phyloP scores from a whole-genome alignment of 352 stramenopile genomes.

The Globisporangium canariense region DNA sequence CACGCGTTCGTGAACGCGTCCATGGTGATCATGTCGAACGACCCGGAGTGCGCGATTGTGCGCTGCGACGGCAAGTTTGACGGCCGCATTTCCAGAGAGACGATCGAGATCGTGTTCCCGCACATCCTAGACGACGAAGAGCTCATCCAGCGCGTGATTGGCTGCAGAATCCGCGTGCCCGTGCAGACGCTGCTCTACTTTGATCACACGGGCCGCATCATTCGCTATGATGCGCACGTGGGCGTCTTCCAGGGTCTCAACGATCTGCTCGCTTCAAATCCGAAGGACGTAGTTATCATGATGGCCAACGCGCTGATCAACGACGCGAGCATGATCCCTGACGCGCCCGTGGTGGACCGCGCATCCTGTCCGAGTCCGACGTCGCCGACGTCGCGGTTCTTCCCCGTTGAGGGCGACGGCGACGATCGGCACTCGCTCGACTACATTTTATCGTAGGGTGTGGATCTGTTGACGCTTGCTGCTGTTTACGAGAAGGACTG shows the following conservation, averaged over 20 bases:
- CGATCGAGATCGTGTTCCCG: constrained; percentile 20
- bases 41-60: constrained; percentile 10
- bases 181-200: constrained; percentile 5
- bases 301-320: constrained; percentile 11
- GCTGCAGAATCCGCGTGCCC: constrained; percentile 2
- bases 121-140: constrained; percentile 15
- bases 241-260: constrained; percentile 8
- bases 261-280: constrained; percentile 4
- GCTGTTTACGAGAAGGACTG: background rate
- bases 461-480: too few relatives aligned
- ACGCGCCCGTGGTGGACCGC: background rate
- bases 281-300: constrained; percentile 11
- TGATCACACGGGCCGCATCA: background rate
- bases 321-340: constrained; percentile 6
- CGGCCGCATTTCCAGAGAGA: background rate
- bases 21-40: background rate
- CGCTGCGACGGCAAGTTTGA: constrained; percentile 9
- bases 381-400: background rate
- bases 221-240: constrained; percentile 9
- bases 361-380: background rate
- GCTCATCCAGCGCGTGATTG: constrained; percentile 15
- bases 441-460: constrained; percentile 7
- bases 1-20: constrained; percentile 5
- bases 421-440: background rate
- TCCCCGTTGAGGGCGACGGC: background rate